Conservation (phyloP, 2,329 filamentous ascomycete species). For the Stagonosporopsis chrysanthemi region DNA sequence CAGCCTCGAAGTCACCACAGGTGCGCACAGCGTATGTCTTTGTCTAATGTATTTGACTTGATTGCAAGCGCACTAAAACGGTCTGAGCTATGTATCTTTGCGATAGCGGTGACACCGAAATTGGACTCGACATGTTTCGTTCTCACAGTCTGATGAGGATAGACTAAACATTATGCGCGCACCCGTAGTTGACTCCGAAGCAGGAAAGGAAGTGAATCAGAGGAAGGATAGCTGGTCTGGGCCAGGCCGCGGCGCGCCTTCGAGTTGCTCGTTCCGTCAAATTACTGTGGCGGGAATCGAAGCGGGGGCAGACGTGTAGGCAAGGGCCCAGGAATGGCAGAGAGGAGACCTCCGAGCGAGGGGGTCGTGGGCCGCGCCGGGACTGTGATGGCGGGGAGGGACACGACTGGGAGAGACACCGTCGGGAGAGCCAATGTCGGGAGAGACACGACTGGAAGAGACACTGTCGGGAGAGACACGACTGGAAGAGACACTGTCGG, state of each 20-base stretch:
- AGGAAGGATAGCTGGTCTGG: background rate
- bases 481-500: no score
- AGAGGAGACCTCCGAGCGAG: background rate
- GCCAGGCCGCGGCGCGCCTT: background rate
- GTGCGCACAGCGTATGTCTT: constrained; percentile 1
- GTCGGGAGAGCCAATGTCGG: no score
- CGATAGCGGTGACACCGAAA: constrained; percentile 5
- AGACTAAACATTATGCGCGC: constrained; percentile 20
- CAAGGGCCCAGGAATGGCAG: background rate
- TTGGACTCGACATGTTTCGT: background rate
- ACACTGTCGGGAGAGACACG: no score
- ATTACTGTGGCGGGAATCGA: background rate
- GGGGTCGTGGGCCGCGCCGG: background rate
- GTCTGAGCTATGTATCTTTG: constrained; percentile 13
- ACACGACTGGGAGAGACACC: background rate
- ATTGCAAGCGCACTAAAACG: constrained; percentile 15
- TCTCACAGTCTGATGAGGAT: constrained; percentile 6
- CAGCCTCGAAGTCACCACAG: constrained; percentile 3
- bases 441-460: no score
- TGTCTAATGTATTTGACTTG: constrained; percentile 16
- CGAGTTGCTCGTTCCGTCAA: background rate
- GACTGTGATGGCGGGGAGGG: background rate
- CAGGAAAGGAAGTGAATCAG: background rate
- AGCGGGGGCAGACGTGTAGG: background rate
- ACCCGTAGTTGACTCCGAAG: constrained; percentile 8